A percentile compares a stretch with the other conserved stretches of the same genome.
These are phyloP conservation scores for Boletus albobrunnescens DNA, from an alignment of 1,284 basidiomycete species.

Conservation along the genomic window DNA sequence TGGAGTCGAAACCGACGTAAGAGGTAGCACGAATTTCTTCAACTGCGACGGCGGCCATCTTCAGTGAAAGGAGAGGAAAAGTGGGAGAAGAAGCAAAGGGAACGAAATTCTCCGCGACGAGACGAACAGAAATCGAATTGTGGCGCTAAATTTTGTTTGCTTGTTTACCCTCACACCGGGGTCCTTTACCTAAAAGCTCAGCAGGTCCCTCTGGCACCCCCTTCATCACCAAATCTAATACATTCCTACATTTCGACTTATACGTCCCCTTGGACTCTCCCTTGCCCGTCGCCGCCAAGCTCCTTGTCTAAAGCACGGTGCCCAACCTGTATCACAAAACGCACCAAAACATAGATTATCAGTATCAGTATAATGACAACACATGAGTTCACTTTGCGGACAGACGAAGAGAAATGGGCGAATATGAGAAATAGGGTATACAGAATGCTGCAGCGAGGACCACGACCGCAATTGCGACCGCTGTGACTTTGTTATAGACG, in stretches of 20 bases:
- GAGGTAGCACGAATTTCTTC: conserved; percentile 85
- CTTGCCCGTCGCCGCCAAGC: neutral
- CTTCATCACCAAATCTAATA: neutral
- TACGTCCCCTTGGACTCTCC: neutral
- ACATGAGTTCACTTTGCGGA: conserved; percentile 29
- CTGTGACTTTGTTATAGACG: conserved; percentile 21
- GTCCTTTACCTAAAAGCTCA: conserved; percentile 25
- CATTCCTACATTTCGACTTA: conserved; percentile 3
- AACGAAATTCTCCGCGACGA: conserved; percentile 21
- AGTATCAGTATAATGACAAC: conserved; percentile 26
- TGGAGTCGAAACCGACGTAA: conserved; percentile 93
- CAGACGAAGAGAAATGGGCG: conserved; percentile 19
- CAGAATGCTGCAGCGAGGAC: conserved; percentile 42
- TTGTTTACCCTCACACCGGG: conserved; percentile 25
- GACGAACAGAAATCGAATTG: conserved; percentile 16
- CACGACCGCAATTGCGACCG: conserved; percentile 39
- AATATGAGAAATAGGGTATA: conserved; percentile 38
- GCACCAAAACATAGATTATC: conserved; percentile 28
- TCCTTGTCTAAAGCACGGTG: conserved; percentile 27
- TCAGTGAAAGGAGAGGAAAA: conserved; percentile 14
- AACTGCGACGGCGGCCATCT: conserved; percentile 41
- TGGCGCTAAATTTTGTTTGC: conserved; percentile 35
- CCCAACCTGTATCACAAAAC: conserved; percentile 30
- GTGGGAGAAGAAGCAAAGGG: conserved; percentile 12
- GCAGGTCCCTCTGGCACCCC: conserved; percentile 19